These are phyloP conservation scores for Saccharomyces hybrid DNA, from an alignment of 1,139 yeast species.

Conservation along the genomic window DNA sequence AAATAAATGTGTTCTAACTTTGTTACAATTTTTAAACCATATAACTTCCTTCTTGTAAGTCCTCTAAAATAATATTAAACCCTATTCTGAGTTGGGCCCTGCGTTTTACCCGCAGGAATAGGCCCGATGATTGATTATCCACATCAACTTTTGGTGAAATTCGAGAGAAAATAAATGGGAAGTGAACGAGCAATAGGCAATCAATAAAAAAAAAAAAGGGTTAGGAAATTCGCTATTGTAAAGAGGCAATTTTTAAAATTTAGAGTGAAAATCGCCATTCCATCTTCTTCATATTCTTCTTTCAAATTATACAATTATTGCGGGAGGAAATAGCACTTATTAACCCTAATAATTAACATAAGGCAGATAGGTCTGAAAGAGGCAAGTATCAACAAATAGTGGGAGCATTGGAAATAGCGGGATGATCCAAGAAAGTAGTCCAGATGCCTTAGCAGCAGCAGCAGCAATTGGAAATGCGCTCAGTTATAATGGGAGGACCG, in stretches of 20 bases:
- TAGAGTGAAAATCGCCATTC: not conserved
- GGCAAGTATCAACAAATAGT: not conserved
- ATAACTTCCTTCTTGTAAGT: not conserved
- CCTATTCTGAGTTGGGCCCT: not conserved
- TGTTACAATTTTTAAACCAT: not conserved
- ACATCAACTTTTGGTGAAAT: not conserved
- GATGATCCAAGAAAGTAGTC: constrained; percentile 10
- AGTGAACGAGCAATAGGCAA: not conserved
- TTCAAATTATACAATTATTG: constrained; percentile 6
- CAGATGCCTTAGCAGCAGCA: constrained; percentile 41
- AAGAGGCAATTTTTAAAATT: not conserved
- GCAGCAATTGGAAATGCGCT: constrained; percentile 35
- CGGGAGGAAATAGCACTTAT: not conserved
- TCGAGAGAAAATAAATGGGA: not conserved
- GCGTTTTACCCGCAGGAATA: not conserved
- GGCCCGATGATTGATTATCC: not conserved
- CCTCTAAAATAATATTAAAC: not conserved
- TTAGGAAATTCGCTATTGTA: not conserved
- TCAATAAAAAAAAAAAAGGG: not conserved
- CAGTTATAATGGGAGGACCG: constrained; percentile 23
- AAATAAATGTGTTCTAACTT: not conserved
- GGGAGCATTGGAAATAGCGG: not conserved
- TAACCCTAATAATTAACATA: not conserved
- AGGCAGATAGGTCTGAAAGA: not conserved
- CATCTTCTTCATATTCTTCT: constrained; percentile 4